These are phyloP conservation scores for Carex cristatella DNA, from an alignment of 176 grass and related monocot genomes.

Conservation along the genomic window DNA sequence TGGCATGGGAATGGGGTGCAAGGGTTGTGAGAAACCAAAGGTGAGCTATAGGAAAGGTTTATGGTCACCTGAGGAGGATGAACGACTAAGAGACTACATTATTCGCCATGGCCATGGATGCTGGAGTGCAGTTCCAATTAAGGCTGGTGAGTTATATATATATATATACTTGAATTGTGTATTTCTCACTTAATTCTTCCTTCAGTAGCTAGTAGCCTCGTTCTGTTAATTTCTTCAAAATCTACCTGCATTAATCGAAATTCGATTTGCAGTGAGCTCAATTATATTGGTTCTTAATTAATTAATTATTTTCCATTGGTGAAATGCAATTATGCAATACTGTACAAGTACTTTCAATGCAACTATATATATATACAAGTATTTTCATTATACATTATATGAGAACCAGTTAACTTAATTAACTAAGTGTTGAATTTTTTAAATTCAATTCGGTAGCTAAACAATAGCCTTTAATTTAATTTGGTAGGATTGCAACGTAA, in stretches of 20 bases:
- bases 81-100: conserved; percentile 72
- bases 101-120: conserved; percentile 66
- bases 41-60: conserved; percentile 63
- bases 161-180: too few relatives aligned
- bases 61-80: conserved; percentile 95
- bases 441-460: not conserved
- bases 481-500: conserved; percentile 72
- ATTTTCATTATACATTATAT: not conserved
- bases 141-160: conserved; percentile 51
- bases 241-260: not conserved
- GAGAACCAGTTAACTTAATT: not conserved
- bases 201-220: not conserved
- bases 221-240: not conserved
- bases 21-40: conserved; percentile 83
- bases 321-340: not conserved
- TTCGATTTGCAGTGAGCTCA: not conserved
- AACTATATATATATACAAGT: not conserved
- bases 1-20: conserved; percentile 55
- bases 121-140: conserved; percentile 72
- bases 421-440: not conserved
- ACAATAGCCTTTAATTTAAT: not conserved
- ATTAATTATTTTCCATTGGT: not conserved
- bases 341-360: not conserved
- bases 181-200: too few relatives aligned
- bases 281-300: too few relatives aligned